A percentile compares a stretch with the other conserved stretches of the same genome.
These are phyloP conservation scores for Porphyra umbilicalis DNA, from an alignment of 31 red algal species.

Conservation along the genomic window DNA sequence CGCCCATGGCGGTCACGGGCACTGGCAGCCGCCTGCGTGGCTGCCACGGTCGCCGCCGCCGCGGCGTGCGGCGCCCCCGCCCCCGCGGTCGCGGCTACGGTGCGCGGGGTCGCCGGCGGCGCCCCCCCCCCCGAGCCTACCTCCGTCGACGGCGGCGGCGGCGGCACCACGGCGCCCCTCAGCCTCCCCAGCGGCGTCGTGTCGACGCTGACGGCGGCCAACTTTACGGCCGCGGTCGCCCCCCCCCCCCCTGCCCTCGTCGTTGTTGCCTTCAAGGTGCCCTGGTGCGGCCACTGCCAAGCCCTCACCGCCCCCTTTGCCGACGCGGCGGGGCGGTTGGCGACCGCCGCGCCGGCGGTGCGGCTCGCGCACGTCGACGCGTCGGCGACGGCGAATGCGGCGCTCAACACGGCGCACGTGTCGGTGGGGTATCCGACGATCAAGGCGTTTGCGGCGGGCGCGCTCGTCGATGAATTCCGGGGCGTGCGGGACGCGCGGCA, in stretches of 20 bases:
- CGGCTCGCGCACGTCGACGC: neutral
- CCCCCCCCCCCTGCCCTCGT: neutral
- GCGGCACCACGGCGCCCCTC: neutral
- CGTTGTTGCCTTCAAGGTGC: neutral
- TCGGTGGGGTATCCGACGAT: neutral
- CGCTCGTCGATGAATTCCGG: neutral
- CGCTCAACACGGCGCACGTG: constrained; percentile 8
- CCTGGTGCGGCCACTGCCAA: neutral
- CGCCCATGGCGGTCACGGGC: too few relatives aligned
- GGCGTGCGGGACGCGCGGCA: neutral
- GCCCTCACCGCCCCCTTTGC: neutral
- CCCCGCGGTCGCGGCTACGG: neutral
- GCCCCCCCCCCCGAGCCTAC: neutral
- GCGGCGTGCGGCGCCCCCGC: neutral
- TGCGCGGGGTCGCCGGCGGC: neutral
- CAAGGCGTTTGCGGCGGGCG: neutral
- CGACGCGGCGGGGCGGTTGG: neutral
- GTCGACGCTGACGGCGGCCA: neutral
- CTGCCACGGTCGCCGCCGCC: neutral
- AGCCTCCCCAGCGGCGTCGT: neutral
- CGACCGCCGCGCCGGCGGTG: neutral
- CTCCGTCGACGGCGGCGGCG: neutral
- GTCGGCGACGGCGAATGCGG: neutral
- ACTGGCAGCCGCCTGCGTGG: too few relatives aligned
- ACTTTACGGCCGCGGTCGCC: neutral